Conservation (phyloP, 371 early-diverging fungal genomes). For the Mucor racemosus region DNA sequence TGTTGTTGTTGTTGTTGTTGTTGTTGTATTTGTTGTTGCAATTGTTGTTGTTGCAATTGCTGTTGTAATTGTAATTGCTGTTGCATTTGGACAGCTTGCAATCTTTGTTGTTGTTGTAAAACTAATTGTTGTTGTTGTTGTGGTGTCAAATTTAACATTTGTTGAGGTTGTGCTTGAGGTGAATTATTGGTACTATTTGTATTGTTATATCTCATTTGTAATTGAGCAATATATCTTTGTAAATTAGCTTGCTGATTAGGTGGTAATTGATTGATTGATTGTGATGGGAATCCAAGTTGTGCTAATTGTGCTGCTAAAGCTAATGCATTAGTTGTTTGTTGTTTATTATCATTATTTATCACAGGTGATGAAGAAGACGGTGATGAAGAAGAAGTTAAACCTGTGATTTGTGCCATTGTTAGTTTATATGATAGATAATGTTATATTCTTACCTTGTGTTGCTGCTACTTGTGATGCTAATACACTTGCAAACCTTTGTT, state of each 20-base stretch:
- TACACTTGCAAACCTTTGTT: conserved; percentile 36
- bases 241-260: conserved; percentile 45
- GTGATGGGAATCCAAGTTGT: conserved; percentile 46
- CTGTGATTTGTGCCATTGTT: neutral
- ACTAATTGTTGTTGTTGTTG: conserved; percentile 14
- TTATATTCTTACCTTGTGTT: conserved; percentile 24
- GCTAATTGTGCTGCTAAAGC: conserved; percentile 45
- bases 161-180: conserved; percentile 6
- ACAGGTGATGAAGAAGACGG: conserved; percentile 23
- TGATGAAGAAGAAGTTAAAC: neutral
- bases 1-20: conserved; percentile 20
- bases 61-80: conserved; percentile 29
- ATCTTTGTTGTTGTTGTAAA: conserved; percentile 25
- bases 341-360: conserved; percentile 15
- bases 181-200: conserved; percentile 5
- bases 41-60: conserved; percentile 21
- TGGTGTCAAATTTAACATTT: conserved; percentile 12
- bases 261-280: conserved; percentile 29
- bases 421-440: neutral
- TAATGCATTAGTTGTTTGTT: conserved; percentile 37
- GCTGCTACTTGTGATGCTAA: conserved; percentile 24
- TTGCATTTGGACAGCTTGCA: conserved; percentile 25
- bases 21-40: conserved; percentile 27
- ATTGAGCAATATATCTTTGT: conserved; percentile 46
- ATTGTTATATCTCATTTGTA: conserved; percentile 37